Conservation (phyloP, 768 basidiomycete genomes). For the Rhodotorula taiwanensis region DNA sequence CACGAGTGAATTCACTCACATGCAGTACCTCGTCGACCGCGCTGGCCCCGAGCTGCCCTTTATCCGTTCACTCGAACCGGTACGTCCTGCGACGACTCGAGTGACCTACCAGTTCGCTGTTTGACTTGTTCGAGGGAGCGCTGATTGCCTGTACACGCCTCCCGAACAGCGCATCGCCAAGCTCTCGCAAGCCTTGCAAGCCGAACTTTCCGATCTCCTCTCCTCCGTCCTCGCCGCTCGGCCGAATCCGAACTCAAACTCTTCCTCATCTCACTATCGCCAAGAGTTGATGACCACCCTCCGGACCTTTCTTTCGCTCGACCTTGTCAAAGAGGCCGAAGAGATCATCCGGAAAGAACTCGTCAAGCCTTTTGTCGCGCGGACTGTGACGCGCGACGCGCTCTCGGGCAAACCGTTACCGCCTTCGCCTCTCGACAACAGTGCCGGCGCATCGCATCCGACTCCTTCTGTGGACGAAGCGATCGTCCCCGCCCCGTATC, state of each 20-base stretch:
- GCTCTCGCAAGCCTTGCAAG: constrained; percentile 74
- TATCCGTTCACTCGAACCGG: constrained; percentile 77
- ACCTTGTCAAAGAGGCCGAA: constrained; percentile 80
- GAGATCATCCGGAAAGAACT: constrained; percentile 69
- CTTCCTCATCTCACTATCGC: constrained; percentile 38
- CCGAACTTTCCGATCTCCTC: constrained; percentile 79
- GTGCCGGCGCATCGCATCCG: no score
- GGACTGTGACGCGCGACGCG: constrained; percentile 42
- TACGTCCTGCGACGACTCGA: no score
- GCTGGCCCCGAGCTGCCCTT: constrained; percentile 71
- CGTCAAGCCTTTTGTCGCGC: constrained; percentile 66
- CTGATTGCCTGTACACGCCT: constrained; percentile 41
- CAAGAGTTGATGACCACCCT: constrained; percentile 65
- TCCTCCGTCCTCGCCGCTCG: constrained; percentile 55
- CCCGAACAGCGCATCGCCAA: constrained; percentile 73
- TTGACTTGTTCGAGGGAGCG: no score
- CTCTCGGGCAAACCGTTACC: no score
- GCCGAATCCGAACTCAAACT: not conserved
- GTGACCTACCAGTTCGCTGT: no score
- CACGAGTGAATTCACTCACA: constrained; percentile 82
- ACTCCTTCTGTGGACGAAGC: no score
- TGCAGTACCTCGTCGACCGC: constrained; percentile 81
- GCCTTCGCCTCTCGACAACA: constrained; percentile 1
- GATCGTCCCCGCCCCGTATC: constrained; percentile 16
- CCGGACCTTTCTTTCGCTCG: constrained; percentile 65